Evolutionary conservation across 1,139 yeast species (phyloP), one percentile per base, ranked within the genome.

Genomic region (Kluyveromyces marxianus): DNA sequence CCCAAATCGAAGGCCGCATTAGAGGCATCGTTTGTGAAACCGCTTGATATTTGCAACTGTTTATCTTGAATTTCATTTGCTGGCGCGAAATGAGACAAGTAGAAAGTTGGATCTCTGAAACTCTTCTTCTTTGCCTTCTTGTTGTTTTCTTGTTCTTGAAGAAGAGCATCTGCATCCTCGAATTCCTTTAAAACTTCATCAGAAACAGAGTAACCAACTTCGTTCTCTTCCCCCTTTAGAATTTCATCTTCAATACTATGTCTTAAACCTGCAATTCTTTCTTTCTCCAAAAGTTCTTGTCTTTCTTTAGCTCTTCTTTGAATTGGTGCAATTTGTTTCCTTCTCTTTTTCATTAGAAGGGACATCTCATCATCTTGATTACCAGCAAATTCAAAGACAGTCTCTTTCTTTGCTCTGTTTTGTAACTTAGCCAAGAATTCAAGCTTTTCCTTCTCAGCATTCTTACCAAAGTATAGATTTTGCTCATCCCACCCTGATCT

Each of bases 61-160:
- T 86, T 81, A 59, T 94, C 97, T 65, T 88, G 95, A 47, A 88
- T 76, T 27, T 79, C 80, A 24, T 81, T 74, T 0, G 82, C 76
- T 24, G 97, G 89, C 0, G 97, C 97, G 69, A 82, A 89, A 63
- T 94, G 97, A 47, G 95, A 81, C 67, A 94, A 72, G 69, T 82
- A 94, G 64, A 78, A 85, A 51, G 80, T 76, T n/a, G 89, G 85
- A 67, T 92, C 98, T 59, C 82, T 77, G 69, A 63, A 90, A 0
- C 78, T 64, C 54, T 76, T 77, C 53, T 62, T 67, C 42, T 59
- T 65, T 46, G 62, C 63, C 37, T 62, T 63, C 27, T 58, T 55
- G 4, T n/a, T 25, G n/a, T 53, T 53, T 44, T 65, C 61, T 54
- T 69, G 68, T 25, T 59, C 55, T 30, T 63, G 66, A 44, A 74